These are phyloP conservation scores for Calonectria hongkongensis DNA, from an alignment of 2,329 filamentous ascomycete species.

Conservation along the genomic window DNA sequence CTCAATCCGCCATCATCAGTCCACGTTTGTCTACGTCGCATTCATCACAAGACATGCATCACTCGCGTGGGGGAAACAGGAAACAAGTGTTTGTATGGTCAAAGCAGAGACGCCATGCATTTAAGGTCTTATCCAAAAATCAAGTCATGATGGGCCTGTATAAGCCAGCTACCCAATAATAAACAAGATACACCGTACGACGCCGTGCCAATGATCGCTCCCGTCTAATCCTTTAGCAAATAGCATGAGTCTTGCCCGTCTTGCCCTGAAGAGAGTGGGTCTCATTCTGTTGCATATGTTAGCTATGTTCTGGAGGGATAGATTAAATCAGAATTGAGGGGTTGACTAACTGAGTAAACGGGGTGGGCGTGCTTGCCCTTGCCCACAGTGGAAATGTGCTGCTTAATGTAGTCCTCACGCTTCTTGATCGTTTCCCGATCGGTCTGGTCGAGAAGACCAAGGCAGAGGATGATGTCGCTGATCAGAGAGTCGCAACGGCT, in stretches of 20 bases:
- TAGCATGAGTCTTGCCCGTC: conserved; percentile 90
- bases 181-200: conserved; percentile 43
- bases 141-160: conserved; percentile 40
- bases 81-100: not conserved
- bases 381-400: conserved; percentile 71
- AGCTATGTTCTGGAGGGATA: conserved; percentile 23
- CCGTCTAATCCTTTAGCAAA: conserved; percentile 76
- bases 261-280: conserved; percentile 92
- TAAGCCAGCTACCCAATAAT: conserved; percentile 34
- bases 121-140: conserved; percentile 39
- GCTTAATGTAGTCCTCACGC: conserved; percentile 79
- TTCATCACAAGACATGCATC: not conserved
- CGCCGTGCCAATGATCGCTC: conserved; percentile 45
- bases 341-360: conserved; percentile 66
- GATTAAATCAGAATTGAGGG: not conserved
- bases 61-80: not conserved
- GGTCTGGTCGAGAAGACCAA: conserved; percentile 82
- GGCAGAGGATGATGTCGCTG: conserved; percentile 84
- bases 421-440: conserved; percentile 82
- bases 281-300: conserved; percentile 73
- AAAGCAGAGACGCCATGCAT: conserved; percentile 33
- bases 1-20: not conserved
- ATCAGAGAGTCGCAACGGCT: conserved; percentile 87
- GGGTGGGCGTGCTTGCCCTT: conserved; percentile 72
- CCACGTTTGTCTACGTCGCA: not conserved